phyloP scores from a whole-genome alignment of 2,329 filamentous ascomycete species.

The Aspergillus sp. region DNA sequence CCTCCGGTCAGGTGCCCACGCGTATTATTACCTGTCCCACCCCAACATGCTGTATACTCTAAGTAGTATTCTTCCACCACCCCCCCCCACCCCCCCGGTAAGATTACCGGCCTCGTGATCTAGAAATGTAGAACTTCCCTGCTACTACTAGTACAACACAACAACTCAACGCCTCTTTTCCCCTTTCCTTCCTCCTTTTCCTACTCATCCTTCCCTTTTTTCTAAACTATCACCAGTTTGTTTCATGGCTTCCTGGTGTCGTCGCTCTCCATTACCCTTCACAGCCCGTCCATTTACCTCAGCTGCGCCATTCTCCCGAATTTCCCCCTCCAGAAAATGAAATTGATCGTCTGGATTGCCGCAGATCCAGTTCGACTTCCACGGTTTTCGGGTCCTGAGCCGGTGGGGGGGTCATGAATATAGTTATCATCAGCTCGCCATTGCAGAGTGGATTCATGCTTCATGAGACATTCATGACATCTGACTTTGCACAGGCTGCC shows the following conservation, averaged over 20 bases:
- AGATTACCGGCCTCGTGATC: neutral
- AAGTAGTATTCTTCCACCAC: too few species aligned
- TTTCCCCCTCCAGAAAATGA: too few species aligned
- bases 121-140: neutral
- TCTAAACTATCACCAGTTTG: neutral
- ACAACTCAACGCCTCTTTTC: neutral
- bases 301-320: neutral
- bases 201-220: neutral
- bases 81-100: neutral
- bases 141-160: neutral
- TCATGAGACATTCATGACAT: neutral
- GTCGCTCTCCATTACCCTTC: neutral
- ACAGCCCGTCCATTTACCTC: neutral
- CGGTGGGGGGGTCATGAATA: neutral
- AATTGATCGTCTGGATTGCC: neutral
- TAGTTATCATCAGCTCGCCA: neutral
- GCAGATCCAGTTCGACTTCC: slow-evolving; percentile 1
- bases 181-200: neutral
- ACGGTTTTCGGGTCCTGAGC: neutral
- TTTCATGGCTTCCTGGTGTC: neutral
- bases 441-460: neutral
- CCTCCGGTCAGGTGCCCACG: neutral
- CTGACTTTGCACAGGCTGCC: neutral
- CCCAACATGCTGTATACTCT: too few species aligned
- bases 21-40: too few species aligned